Percentiles rank a stretch among this genome's conserved stretches.
Conservation (phyloP, 116 monocot genomes). For the Zostera marina region DNA sequence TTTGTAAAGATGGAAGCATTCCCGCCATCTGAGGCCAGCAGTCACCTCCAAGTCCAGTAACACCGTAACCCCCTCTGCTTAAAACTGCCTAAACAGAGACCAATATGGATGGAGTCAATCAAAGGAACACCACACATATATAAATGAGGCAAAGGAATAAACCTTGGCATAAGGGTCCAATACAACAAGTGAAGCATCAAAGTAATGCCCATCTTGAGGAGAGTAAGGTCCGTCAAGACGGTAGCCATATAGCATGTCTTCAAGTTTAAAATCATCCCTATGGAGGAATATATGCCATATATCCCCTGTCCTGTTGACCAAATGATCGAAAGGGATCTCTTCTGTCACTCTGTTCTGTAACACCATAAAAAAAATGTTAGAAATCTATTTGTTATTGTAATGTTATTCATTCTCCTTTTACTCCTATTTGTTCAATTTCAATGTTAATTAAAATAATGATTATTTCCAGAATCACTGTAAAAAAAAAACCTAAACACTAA, state of each 20-base stretch:
- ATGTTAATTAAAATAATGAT: too few relatives aligned
- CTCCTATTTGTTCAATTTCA: too few relatives aligned
- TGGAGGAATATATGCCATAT: constrained; percentile 67
- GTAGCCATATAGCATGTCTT: constrained; percentile 69
- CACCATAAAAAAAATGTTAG: background rate
- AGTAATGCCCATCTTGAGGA: constrained; percentile 51
- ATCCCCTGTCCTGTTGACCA: constrained; percentile 59
- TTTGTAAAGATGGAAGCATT: constrained; percentile 41
- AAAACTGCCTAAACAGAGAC: constrained; percentile 46
- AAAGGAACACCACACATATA: background rate
- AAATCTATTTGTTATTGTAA: too few relatives aligned
- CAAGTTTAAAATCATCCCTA: constrained; percentile 15
- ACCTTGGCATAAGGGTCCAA: constrained; percentile 93
- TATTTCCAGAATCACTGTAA: too few relatives aligned
- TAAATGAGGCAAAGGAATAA: background rate
- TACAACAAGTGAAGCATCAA: constrained; percentile 45
- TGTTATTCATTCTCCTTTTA: too few relatives aligned
- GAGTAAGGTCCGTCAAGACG: constrained; percentile 64
- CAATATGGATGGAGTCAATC: background rate
- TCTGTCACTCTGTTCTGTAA: constrained; percentile 46
- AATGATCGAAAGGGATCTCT: constrained; percentile 43
- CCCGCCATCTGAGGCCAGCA: constrained; percentile 95
- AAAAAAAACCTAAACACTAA: too few relatives aligned
- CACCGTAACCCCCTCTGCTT: constrained; percentile 60
- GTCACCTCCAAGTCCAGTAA: constrained; percentile 34